Percentiles rank a stretch among this genome's conserved stretches.
These are phyloP conservation scores for Petunia axillaris DNA, from an alignment of 257 asterid species.

Conservation along the genomic window DNA sequence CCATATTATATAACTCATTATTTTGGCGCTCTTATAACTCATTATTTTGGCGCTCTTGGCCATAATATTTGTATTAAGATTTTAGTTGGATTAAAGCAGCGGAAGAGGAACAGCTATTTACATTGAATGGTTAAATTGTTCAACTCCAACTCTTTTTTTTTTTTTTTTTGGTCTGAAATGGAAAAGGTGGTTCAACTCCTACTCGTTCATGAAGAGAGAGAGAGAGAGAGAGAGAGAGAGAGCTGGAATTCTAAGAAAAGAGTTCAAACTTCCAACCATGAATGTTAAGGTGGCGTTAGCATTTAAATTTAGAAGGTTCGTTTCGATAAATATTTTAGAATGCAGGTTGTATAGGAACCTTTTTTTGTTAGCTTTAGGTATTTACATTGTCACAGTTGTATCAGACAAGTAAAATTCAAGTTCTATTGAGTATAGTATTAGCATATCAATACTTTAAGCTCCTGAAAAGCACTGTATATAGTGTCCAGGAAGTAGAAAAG, in stretches of 20 bases:
- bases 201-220: neutral
- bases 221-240: neutral
- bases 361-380: neutral
- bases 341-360: neutral
- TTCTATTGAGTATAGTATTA: neutral
- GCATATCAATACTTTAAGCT: constrained; percentile 5
- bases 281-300: neutral
- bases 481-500: neutral
- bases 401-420: constrained; percentile 2
- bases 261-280: neutral
- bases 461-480: neutral
- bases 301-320: neutral
- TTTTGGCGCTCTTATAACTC: neutral
- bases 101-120: neutral
- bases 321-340: neutral
- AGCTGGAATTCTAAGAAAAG: neutral
- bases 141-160: neutral
- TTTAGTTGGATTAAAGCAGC: neutral
- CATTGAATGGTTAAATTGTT: neutral
- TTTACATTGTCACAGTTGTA: neutral
- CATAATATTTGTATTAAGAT: neutral
- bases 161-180: too few relatives aligned
- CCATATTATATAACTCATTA: neutral
- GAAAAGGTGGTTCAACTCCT: neutral
- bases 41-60: neutral